phyloP scores from a whole-genome alignment of 2,329 filamentous ascomycete genomes.

The Sporothrix brasiliensis region DNA sequence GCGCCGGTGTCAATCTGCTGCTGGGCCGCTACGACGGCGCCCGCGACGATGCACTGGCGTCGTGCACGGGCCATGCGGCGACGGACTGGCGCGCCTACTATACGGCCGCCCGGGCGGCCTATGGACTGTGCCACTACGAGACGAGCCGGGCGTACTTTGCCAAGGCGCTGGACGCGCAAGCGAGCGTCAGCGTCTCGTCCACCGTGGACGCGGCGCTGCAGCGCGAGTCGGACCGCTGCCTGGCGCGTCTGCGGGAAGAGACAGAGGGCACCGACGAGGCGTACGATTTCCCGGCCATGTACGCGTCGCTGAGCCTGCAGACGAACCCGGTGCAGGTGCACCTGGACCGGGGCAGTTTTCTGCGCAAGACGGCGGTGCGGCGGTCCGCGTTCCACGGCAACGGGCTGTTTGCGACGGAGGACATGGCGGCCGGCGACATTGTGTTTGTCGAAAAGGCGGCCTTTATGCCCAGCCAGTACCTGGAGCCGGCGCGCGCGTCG shows the following conservation, averaged over 20 bases:
- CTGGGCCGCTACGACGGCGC: conserved; percentile 44
- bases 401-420: conserved; percentile 48
- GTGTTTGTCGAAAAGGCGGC: conserved; percentile 50
- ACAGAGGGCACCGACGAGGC: conserved; percentile 34
- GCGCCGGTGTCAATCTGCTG: conserved; percentile 42
- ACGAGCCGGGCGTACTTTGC: conserved; percentile 21
- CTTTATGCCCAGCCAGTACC: conserved; percentile 47
- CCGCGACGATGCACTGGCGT: conserved; percentile 42
- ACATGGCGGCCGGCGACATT: conserved; percentile 47
- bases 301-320: conserved; percentile 9
- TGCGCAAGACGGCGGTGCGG: conserved; percentile 42
- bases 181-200: background rate
- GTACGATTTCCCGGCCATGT: conserved; percentile 42
- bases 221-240: conserved; percentile 38
- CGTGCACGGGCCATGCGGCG: conserved; percentile 35
- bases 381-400: conserved; percentile 45
- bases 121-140: conserved; percentile 43
- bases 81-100: conserved; percentile 44
- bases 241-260: conserved; percentile 40
- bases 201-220: conserved; percentile 34
- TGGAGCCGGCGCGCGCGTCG: conserved; percentile 39
- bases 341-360: conserved; percentile 45
- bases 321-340: conserved; percentile 36
- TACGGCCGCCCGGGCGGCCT: conserved; percentile 44
- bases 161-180: background rate